Percentiles rank a stretch among this genome's conserved stretches.
phyloP scores from a whole-genome alignment of 2,329 filamentous ascomycete species.

The Scedosporium boydii region DNA sequence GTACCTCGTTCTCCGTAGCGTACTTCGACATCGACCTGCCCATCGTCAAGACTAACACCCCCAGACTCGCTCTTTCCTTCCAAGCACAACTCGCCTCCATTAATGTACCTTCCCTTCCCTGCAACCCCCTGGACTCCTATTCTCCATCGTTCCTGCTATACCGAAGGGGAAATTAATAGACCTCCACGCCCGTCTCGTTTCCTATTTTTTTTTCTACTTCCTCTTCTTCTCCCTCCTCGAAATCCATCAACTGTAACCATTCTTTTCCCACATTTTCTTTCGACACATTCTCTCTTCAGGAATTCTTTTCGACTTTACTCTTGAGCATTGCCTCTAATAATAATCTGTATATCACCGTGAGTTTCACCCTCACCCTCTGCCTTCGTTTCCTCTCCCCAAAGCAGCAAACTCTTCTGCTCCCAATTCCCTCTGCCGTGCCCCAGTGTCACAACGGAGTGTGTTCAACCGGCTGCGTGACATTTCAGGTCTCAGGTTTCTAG shows the following conservation, averaged over 20 bases:
- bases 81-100: no score
- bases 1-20: no score
- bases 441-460: background rate
- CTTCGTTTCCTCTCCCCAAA: background rate
- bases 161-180: slow-evolving; percentile 1
- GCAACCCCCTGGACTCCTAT: background rate
- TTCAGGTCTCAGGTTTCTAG: background rate
- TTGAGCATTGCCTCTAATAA: background rate
- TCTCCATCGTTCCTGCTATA: background rate
- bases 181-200: background rate
- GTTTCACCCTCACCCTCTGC: background rate
- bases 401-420: background rate
- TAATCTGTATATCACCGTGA: background rate
- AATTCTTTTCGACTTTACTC: background rate
- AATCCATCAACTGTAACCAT: background rate
- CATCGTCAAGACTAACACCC: background rate
- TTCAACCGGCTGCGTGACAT: background rate
- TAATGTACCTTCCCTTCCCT: background rate
- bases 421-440: background rate
- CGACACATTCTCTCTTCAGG: background rate
- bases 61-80: background rate
- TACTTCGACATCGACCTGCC: background rate
- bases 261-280: background rate
- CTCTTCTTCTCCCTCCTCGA: background rate
- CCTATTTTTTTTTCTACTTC: background rate